A percentile compares a stretch with the other conserved stretches of the same genome.
phyloP scores from a whole-genome alignment of 208 protist species.

The Acanthamoeba lenticulata region DNA sequence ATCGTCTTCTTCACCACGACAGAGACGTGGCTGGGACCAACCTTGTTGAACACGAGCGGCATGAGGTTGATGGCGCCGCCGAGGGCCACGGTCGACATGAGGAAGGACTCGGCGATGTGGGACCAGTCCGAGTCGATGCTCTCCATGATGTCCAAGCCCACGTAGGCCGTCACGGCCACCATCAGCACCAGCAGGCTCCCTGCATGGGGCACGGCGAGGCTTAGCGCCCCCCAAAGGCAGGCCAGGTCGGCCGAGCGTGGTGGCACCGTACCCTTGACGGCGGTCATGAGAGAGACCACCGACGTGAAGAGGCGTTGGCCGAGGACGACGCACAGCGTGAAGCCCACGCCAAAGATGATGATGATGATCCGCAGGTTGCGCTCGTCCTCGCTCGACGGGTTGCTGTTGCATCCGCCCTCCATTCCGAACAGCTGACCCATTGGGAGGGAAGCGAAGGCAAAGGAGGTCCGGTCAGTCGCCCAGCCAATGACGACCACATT shows the following conservation, averaged over 20 bases:
- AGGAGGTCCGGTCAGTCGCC: no score
- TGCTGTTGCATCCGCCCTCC: neutral
- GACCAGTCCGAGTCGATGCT: slow-evolving; percentile 75
- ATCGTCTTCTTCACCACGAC: no score
- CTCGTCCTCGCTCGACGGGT: slow-evolving; percentile 7
- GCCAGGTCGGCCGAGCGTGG: slow-evolving; percentile 52
- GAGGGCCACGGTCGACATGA: slow-evolving; percentile 83
- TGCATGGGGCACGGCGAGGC: neutral
- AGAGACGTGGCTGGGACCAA: no score
- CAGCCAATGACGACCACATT: no score
- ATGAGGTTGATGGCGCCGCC: slow-evolving; percentile 77
- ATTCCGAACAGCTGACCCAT: neutral
- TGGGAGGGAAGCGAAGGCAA: neutral
- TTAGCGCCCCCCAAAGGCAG: neutral
- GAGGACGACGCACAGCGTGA: slow-evolving; percentile 20
- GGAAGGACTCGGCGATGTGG: slow-evolving; percentile 75
- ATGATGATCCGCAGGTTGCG: slow-evolving; percentile 31
- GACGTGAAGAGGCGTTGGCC: slow-evolving; percentile 18
- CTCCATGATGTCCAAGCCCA: slow-evolving; percentile 66
- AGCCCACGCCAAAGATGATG: neutral
- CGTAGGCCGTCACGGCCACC: slow-evolving; percentile 77
- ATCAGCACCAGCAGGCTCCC: slow-evolving; percentile 77
- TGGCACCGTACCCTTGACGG: slow-evolving; percentile 55
- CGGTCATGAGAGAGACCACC: slow-evolving; percentile 14
- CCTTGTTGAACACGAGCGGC: slow-evolving; percentile 79